Conservation (phyloP, 371 early-diverging fungal genomes). For the Fennellomyces sp. region DNA sequence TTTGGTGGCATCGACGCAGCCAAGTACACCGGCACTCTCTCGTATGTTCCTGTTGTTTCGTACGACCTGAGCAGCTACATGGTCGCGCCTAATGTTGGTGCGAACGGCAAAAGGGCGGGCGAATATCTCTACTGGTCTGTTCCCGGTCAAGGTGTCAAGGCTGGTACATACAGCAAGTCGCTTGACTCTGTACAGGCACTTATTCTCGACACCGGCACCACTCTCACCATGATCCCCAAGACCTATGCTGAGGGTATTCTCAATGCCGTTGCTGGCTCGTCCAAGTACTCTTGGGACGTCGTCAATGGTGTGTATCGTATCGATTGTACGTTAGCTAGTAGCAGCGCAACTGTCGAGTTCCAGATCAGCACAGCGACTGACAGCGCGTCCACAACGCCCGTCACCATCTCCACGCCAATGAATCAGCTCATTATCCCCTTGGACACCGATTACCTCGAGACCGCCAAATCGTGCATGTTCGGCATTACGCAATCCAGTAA, state of each 20-base stretch:
- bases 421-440: conserved; percentile 28
- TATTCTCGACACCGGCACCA: conserved; percentile 37
- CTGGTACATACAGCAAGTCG: not conserved
- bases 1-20: conserved; percentile 29
- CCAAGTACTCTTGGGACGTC: conserved; percentile 9
- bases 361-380: conserved; percentile 12
- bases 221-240: conserved; percentile 24
- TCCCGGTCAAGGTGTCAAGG: conserved; percentile 19
- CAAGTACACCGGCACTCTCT: conserved; percentile 18
- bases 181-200: conserved; percentile 10
- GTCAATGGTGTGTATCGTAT: conserved; percentile 17
- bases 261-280: conserved; percentile 15
- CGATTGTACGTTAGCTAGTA: conserved; percentile 19
- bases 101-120: conserved; percentile 2
- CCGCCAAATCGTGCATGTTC: conserved; percentile 29
- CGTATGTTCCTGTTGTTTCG: conserved; percentile 26
- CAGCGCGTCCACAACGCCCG: not conserved
- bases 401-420: conserved; percentile 25
- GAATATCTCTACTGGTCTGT: conserved; percentile 27
- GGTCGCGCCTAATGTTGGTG: conserved; percentile 16
- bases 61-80: conserved; percentile 18
- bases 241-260: conserved; percentile 17
- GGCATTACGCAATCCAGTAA: conserved; percentile 20
- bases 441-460: conserved; percentile 18
- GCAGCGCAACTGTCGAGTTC: conserved; percentile 12